Conservation (phyloP, 108 stramenopile species). For the Cyclotella atomus region DNA sequence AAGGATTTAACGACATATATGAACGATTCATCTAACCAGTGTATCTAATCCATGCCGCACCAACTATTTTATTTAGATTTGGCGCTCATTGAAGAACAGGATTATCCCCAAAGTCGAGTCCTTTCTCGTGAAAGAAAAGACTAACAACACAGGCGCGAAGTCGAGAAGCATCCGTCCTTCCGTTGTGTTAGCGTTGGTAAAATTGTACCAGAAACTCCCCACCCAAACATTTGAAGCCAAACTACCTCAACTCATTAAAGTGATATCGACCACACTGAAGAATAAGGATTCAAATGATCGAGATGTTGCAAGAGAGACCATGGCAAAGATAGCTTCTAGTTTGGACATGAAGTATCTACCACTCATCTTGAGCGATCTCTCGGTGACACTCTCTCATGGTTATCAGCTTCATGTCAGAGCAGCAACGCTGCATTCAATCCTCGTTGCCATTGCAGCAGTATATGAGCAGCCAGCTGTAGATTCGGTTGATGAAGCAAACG, state of each 20-base stretch:
- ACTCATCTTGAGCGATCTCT: slow-evolving; percentile 83
- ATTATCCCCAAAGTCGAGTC: slow-evolving; percentile 84
- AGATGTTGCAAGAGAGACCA: slow-evolving; percentile 83
- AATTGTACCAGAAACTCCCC: slow-evolving; percentile 92
- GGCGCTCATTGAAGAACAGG: slow-evolving; percentile 72
- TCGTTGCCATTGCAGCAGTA: slow-evolving; percentile 63
- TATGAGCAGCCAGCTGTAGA: slow-evolving; percentile 35
- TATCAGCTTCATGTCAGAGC: slow-evolving; percentile 91
- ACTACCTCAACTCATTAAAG: slow-evolving; percentile 79
- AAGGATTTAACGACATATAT: neutral
- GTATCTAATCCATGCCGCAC: no score
- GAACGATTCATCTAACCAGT: neutral
- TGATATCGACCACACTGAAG: slow-evolving; percentile 87
- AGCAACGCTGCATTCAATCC: slow-evolving; percentile 82
- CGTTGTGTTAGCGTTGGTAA: slow-evolving; percentile 89
- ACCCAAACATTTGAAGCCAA: slow-evolving; percentile 65
- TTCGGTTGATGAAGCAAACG: neutral
- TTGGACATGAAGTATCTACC: slow-evolving; percentile 80
- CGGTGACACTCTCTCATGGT: slow-evolving; percentile 84
- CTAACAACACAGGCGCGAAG: slow-evolving; percentile 67
- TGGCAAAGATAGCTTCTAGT: slow-evolving; percentile 81
- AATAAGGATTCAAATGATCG: slow-evolving; percentile 83
- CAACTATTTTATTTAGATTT: slow-evolving; percentile 54
- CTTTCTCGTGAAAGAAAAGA: slow-evolving; percentile 76
- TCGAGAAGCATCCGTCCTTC: slow-evolving; percentile 79